Evolutionary conservation across 345 rosid genomes (phyloP), one percentile per base, ranked within the genome.

Genomic region (Gossypium stocksii): DNA sequence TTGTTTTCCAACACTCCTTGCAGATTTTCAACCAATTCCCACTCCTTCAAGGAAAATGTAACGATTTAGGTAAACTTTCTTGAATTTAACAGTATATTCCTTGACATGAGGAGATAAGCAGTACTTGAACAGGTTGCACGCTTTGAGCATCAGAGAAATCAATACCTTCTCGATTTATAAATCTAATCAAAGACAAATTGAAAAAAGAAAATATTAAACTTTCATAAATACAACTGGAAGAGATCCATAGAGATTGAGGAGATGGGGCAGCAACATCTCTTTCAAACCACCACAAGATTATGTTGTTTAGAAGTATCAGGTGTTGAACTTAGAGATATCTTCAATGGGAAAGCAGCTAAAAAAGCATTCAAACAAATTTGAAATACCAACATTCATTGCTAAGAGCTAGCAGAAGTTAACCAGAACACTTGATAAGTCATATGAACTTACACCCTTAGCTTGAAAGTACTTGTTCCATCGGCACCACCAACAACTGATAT

Each of bases 101-200:
- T 3, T 58, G 53, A 71, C 49, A 76, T 43, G 29, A 52, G 62
- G 57, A 44, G 4, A 23, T 25, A 60, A 81, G 77, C 43, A 62
- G 34, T 83, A 95, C 98, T 98, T 93, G 99, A 74, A 90, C 80
- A 25, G 99, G 91, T 83, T 93, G 96, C 94, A 87, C 93, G 77
- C 84, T 85, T 85, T 93, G 96, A 71, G 88, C 97, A 85, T 95
- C 99, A 2, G 96, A 93, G 91, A 95, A 95, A 86, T 95, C 99
- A 74, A 93, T 89, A 51, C 93, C 98, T 41, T 89, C 98, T 38
- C 97, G 89, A 81, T 95, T 95, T 80, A 87, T 83, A 79, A 95
- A 95, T 87, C 99, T 93, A 77, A 65, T 59, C 72, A n/a, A 76
- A 78, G 16, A 78, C 49, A 20, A 29, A 41, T 22, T 16, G 46